Evolutionary conservation across 2,329 filamentous ascomycete species (phyloP).

Genomic region (Stagonosporopsis chrysanthemi): DNA sequence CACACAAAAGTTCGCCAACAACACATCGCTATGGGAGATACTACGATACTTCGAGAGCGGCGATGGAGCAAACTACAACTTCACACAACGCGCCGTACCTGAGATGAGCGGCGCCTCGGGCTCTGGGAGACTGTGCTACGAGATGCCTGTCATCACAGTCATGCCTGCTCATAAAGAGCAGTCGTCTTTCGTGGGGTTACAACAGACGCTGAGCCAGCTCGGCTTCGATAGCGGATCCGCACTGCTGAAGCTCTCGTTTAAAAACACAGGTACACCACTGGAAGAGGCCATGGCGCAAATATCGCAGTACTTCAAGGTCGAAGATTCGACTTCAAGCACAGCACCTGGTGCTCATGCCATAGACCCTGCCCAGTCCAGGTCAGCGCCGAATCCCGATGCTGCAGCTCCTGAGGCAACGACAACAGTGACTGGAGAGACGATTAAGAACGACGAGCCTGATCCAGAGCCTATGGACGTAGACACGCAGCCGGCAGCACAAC

Average conservation of each 20-base stretch:
- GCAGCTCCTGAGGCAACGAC: slow-evolving; percentile 37
- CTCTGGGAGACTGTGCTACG: slow-evolving; percentile 81
- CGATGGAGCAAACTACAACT: slow-evolving; percentile 64
- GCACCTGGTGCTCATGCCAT: slow-evolving; percentile 41
- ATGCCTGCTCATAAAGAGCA: slow-evolving; percentile 75
- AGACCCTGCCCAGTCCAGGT: slow-evolving; percentile 37
- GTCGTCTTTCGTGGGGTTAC: slow-evolving; percentile 78
- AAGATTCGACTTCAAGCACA: slow-evolving; percentile 37
- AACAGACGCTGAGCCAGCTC: slow-evolving; percentile 86
- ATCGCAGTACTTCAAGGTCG: slow-evolving; percentile 71
- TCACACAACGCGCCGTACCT: slow-evolving; percentile 83
- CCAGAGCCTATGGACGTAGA: slow-evolving; percentile 45
- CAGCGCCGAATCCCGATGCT: slow-evolving; percentile 30
- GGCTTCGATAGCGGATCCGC: slow-evolving; percentile 86
- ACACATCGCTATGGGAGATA: slow-evolving; percentile 87
- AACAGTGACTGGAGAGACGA: slow-evolving; percentile 35
- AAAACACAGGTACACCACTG: slow-evolving; percentile 76
- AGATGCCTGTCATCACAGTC: slow-evolving; percentile 83
- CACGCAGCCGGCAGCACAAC: slow-evolving; percentile 22
- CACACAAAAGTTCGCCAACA: slow-evolving; percentile 85
- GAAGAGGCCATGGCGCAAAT: slow-evolving; percentile 88
- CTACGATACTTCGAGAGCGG: slow-evolving; percentile 85
- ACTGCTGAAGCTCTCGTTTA: slow-evolving; percentile 79
- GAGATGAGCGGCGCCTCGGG: slow-evolving; percentile 64
- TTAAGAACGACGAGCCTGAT: slow-evolving; percentile 33